Evolutionary conservation across 768 basidiomycete species (phyloP), one percentile per base, ranked within the genome.

Genomic region (Lyophyllum decastes): DNA sequence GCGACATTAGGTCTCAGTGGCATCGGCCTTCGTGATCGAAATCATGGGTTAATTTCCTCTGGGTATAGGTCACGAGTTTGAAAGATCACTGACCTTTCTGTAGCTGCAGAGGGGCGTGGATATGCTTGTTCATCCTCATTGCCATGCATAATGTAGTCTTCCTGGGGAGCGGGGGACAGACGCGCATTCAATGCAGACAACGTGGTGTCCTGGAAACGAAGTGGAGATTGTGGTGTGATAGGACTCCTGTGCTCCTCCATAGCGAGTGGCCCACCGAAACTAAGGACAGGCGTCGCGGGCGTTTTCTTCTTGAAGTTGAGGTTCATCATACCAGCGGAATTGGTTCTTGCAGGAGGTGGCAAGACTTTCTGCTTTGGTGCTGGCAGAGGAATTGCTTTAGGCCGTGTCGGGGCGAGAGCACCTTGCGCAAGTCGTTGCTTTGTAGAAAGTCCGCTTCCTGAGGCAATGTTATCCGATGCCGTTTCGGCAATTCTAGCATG

Each of bases 401-500:
- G 76, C 2, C 60, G 61, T 12, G 67, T 63, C 21, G 73, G 75
- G 9, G 66, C 71, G 30, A 76, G 65, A 14, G 80, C 77, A 10
- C 71, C 73, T 43, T 76, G 73, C 24, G 75, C 72, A 5, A 85
- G 64, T 6, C 81, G 75, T 51, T 82, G 78, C 63, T 85, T 85
- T 1, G 82, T 85, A 34, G 76, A 72, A 26, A 85, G 73, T 10
- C 75, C 73, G 56, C 73, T 77, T 33, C 69, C 30, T 30, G 64
- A 52, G 5, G 67, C 43, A n/a, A 56, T 19, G 17, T 54, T 52
- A 17, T 63, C 54, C 12, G 61, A 41, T 16, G 62, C 30, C 47
- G 61, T 64, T 22, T 53, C 55, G 2, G 55, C 61, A 33, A 65
- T 47, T 34, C 65, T 73, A 52, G 45, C 63, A 49, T 67, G 70